Evolutionary conservation across 768 basidiomycete species (phyloP), one percentile per base, ranked within the genome.

Genomic region (Phylloporus sp.): DNA sequence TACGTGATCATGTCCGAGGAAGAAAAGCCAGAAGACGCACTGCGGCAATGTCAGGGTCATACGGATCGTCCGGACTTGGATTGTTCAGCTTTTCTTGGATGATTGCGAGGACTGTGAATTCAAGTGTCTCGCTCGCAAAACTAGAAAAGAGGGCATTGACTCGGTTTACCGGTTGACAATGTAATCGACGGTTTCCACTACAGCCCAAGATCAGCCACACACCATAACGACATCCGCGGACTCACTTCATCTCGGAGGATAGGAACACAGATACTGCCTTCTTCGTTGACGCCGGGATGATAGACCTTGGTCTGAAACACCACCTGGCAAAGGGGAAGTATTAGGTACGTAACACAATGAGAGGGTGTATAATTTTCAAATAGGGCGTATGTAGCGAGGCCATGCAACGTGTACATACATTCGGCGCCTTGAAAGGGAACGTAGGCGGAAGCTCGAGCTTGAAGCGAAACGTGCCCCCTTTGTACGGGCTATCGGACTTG

Each of bases 241-340:
- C 83, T 42, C 53, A 86, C 89, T 71, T 90, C 86, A 63, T 92
- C 90, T 57, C 86, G 79, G 42, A 92, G 75, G 38, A 92, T 76
- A 27, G 89, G 84, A 26, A 92, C 80, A 61, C 90, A 92, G 47
- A 92, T 91, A 20, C 78, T 73, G 27, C 90, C 90, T 61, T 92
- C 88, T 46, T 91, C 90, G 53, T 92, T 90, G 63, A 92, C 86
- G 29, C 90, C 90, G 22, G 90, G 90, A 65, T 92, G 90, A 62
- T 92, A 92, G 37, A 92, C 84, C 75, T 82, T 90, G 45, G 90
- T 92, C 32, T 72, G 80, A 66, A 92, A 91, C 29, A 78, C 80
- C 33, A 92, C 86, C 89, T 91, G 49, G 38, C 43, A 46, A 38
- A 36, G 38, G 29, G 22, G 34, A 39, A 40, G 36, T 18, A 31